Conservation (phyloP, 2,329 filamentous ascomycete genomes). For the Teratosphaeria destructans region DNA sequence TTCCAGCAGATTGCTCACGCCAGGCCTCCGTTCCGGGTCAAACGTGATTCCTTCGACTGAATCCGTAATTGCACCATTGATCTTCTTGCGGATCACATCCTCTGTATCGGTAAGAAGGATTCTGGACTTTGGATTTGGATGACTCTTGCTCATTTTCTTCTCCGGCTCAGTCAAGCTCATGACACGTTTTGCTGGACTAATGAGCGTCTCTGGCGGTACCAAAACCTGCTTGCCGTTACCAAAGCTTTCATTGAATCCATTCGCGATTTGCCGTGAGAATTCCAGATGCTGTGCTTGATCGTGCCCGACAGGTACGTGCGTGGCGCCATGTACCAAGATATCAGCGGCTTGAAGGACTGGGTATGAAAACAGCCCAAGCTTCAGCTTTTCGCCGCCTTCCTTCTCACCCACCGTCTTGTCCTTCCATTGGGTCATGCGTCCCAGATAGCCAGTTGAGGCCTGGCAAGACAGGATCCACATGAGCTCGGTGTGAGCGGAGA, state of each 20-base stretch:
- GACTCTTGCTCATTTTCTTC: conserved; percentile 92
- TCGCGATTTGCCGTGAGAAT: conserved; percentile 76
- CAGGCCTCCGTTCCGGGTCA: conserved; percentile 59
- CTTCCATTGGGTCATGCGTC: conserved; percentile 99
- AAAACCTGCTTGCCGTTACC: conserved; percentile 42
- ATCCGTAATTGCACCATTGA: conserved; percentile 70
- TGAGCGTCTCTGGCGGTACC: conserved; percentile 57
- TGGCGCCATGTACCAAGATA: conserved; percentile 78
- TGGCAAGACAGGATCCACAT: conserved; percentile 96
- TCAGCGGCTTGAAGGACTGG: conserved; percentile 93
- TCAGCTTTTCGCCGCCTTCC: conserved; percentile 45
- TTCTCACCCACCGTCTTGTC: conserved; percentile 36
- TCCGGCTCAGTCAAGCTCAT: conserved; percentile 77
- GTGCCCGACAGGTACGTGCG: conserved; percentile 92
- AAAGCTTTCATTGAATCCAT: conserved; percentile 73
- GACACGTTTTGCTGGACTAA: conserved; percentile 72
- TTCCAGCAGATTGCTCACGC: conserved; percentile 77
- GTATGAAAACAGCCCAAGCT: conserved; percentile 89
- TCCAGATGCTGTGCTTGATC: conserved; percentile 93
- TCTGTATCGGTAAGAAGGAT: conserved; percentile 71
- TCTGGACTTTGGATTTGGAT: conserved; percentile 58
- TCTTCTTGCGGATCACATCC: conserved; percentile 55
- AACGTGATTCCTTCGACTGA: conserved; percentile 58
- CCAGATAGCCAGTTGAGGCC: conserved; percentile 85
- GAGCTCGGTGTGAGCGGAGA: conserved; percentile 71